Base-by-base conservation (phyloP, 148 eudicot genomes). In the Beta vulgaris region DNA sequence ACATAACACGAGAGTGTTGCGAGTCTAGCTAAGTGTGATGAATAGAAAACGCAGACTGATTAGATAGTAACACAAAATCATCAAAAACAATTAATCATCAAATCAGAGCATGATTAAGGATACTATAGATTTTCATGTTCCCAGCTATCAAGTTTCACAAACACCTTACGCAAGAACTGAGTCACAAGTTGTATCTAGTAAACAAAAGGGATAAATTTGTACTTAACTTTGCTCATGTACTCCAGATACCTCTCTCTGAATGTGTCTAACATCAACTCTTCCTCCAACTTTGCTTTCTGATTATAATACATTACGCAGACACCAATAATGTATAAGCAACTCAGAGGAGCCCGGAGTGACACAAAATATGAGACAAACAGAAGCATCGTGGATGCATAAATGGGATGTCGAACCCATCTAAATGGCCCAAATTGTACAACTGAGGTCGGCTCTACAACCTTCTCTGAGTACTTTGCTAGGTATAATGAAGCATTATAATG, bases 391-490 rank as follows among this genome's bases (percentile, higher is more conserved):
- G 98, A 91, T 11, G 97, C 93, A 79, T 94, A 94, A 77, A 94
- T 86, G 14, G 98, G 97, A 76, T 94, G 98, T 31, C 97, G 88
- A 46, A 94, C 90, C 88, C 89, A 88, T 73, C 93, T 82, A 77
- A 85, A 91, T 0, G 98, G 95, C 29, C 98, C 97, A 81, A 91
- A 90, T 69, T 86, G 89, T 31, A 93, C 97, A 36, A 93, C 97
- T 29, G 88, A 81, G 37, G 93, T 86, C 5, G 98, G 98, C 55
- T 81, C 97, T 34, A 90, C 93, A 77, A 90, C 84, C 78, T 88
- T 88, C 60, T 91, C 97, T 0, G 98, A 93, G 73, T 91, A 90
- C 60, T 91, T 91, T 6, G 97, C 90, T 34, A 93, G 86, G 76
- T 93, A 93, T 81, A 77, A 73, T 11, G 90, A 85, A 2, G 97